phyloP scores from a whole-genome alignment of 495 filamentous ascomycete genomes.

The Penicillium silybi region DNA sequence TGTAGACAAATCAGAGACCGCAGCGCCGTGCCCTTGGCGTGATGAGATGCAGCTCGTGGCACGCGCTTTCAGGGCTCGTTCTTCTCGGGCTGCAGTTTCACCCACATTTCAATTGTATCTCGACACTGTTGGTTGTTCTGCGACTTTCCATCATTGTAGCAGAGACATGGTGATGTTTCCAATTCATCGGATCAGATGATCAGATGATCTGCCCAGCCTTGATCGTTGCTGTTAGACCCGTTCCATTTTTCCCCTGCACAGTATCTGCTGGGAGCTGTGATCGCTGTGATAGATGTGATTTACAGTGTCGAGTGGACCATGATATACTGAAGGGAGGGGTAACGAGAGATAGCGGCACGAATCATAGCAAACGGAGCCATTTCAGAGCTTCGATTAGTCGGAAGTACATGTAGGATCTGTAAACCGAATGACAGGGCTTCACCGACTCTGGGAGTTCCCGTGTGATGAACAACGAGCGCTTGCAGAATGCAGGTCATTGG shows the following conservation, averaged over 20 bases:
- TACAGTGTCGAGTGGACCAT: constrained; percentile 8
- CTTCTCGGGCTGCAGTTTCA: constrained; percentile 8
- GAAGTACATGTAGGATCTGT: not conserved
- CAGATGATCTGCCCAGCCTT: too few relatives aligned
- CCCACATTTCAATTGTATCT: constrained; percentile 12
- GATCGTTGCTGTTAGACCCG: constrained; percentile 1
- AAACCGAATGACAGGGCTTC: constrained; percentile 1
- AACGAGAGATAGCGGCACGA: not conserved
- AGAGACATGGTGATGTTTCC: constrained; percentile 10
- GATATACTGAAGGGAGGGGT: not conserved
- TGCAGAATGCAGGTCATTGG: constrained; percentile 34
- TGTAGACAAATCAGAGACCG: constrained; percentile 19
- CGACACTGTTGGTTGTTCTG: not conserved
- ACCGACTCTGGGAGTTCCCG: constrained; percentile 8
- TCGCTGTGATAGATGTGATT: constrained; percentile 5
- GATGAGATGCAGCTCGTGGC: constrained; percentile 26
- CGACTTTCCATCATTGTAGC: not conserved
- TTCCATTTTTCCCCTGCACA: not conserved
- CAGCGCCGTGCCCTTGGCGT: constrained; percentile 17
- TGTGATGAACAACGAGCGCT: constrained; percentile 33
- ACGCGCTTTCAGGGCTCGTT: constrained; percentile 10
- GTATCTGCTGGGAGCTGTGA: not conserved
- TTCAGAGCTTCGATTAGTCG: not conserved
- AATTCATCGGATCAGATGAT: constrained; percentile 17
- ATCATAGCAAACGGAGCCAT: not conserved